Percentiles rank a stretch among this genome's conserved stretches.
These are phyloP conservation scores for Sclerotiophoma versabilis DNA, from an alignment of 2,329 filamentous ascomycete genomes.

Conservation along the genomic window DNA sequence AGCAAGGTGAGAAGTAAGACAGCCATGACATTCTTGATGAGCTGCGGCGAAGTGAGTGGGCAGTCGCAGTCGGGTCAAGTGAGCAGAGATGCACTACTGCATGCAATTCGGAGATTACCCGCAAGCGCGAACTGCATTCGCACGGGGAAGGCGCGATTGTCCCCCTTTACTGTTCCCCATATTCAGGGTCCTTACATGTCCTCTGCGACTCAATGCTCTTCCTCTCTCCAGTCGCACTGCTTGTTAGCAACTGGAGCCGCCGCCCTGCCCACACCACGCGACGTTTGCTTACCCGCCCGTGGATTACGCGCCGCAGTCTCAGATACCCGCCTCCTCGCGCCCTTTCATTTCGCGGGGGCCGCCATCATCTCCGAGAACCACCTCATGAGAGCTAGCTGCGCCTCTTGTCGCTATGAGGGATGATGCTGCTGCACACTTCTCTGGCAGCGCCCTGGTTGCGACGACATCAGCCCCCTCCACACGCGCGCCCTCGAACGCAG, in stretches of 20 bases:
- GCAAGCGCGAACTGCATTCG: conserved; percentile 14
- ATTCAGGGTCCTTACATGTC: conserved; percentile 12
- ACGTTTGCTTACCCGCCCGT: conserved; percentile 13
- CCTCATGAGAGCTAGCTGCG: conserved; percentile 41
- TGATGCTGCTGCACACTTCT: conserved; percentile 33
- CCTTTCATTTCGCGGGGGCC: conserved; percentile 41
- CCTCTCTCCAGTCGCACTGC: conserved; percentile 27
- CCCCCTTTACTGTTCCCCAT: conserved; percentile 16
- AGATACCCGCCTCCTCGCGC: conserved; percentile 23
- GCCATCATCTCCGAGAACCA: conserved; percentile 32
- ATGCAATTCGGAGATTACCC: conserved; percentile 15
- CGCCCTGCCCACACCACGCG: conserved; percentile 16
- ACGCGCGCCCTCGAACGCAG: conserved; percentile 20
- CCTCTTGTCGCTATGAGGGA: conserved; percentile 41
- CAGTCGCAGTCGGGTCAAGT: conserved; percentile 25
- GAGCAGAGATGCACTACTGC: conserved; percentile 27
- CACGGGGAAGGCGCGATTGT: conserved; percentile 4
- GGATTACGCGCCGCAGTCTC: conserved; percentile 22
- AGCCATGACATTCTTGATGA: neutral
- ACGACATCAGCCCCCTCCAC: conserved; percentile 12
- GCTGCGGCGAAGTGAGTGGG: conserved; percentile 11
- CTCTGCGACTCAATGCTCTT: conserved; percentile 13
- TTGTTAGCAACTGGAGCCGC: conserved; percentile 21
- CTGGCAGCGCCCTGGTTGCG: conserved; percentile 28
- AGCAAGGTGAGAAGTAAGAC: neutral